Percentiles rank a stretch among this genome's conserved stretches.
Conservation (phyloP, 225 moss, liverwort and hornwort species). For the Sphagnum tenellum region DNA sequence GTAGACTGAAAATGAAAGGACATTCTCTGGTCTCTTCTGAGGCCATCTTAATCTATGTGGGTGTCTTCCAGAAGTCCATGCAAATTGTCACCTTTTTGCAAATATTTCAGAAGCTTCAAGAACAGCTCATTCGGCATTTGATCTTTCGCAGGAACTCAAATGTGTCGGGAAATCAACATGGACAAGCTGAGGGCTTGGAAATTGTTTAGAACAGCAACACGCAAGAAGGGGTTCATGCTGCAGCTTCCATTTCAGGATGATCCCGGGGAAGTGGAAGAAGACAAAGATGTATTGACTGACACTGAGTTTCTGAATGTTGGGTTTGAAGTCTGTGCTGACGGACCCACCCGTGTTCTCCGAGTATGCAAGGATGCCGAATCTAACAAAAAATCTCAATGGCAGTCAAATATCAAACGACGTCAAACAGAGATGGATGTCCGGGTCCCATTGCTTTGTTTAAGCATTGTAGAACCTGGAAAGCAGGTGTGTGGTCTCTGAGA, state of each 20-base stretch:
- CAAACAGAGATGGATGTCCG: constrained; percentile 69
- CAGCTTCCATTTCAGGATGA: constrained; percentile 71
- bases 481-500: constrained; percentile 27
- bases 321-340: constrained; percentile 86
- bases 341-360: constrained; percentile 83
- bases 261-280: constrained; percentile 46
- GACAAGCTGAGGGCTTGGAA: constrained; percentile 98
- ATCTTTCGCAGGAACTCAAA: constrained; percentile 44
- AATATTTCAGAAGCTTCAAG: too few species aligned
- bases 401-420: constrained; percentile 70
- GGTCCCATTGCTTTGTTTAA: constrained; percentile 68
- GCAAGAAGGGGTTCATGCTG: constrained; percentile 45
- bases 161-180: constrained; percentile 70
- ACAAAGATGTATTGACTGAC: constrained; percentile 18
- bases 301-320: constrained; percentile 46
- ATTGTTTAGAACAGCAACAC: constrained; percentile 52
- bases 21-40: too few species aligned
- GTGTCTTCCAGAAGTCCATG: too few species aligned
- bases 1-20: background rate
- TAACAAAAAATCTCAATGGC: constrained; percentile 69
- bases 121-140: too few species aligned
- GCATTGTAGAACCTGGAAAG: constrained; percentile 71
- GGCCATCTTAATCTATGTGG: too few species aligned
- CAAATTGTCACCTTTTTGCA: too few species aligned
- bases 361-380: constrained; percentile 70